These are phyloP conservation scores for Rhynchospora breviuscula DNA, from an alignment of 176 grass and related monocot genomes.

Conservation along the genomic window DNA sequence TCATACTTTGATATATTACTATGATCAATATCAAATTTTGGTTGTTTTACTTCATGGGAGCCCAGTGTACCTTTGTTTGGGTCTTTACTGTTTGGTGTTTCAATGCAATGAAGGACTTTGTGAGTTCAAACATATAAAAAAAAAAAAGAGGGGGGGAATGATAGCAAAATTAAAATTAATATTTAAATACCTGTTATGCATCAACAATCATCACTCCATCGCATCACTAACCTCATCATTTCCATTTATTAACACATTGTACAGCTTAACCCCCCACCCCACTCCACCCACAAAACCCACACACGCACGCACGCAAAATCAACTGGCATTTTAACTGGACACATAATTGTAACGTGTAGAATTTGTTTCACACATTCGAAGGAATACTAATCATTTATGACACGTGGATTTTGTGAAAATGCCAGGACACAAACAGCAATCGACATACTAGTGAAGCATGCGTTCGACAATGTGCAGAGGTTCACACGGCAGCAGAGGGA, in stretches of 20 bases:
- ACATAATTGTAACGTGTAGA: neutral
- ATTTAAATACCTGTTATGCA: neutral
- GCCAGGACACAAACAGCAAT: slow-evolving; percentile 82
- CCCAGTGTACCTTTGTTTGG: neutral
- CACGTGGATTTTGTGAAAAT: neutral
- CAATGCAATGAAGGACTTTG: neutral
- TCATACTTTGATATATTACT: neutral
- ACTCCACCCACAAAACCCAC: too few species aligned
- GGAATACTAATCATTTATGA: neutral
- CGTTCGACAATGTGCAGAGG: slow-evolving; percentile 52
- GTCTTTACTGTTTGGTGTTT: neutral
- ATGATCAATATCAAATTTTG: neutral
- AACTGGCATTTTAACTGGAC: neutral
- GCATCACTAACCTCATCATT: neutral
- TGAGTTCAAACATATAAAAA: neutral
- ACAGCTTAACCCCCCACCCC: neutral
- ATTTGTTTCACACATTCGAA: neutral
- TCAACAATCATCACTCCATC: neutral
- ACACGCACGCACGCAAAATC: neutral
- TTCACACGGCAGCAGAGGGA: slow-evolving; percentile 68
- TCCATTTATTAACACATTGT: neutral
- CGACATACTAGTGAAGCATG: slow-evolving; percentile 76
- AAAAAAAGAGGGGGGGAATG: neutral
- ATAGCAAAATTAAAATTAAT: neutral
- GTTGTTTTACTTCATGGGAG: neutral